phyloP scores from a whole-genome alignment of 352 stramenopile genomes.

The Peronospora farinosa region DNA sequence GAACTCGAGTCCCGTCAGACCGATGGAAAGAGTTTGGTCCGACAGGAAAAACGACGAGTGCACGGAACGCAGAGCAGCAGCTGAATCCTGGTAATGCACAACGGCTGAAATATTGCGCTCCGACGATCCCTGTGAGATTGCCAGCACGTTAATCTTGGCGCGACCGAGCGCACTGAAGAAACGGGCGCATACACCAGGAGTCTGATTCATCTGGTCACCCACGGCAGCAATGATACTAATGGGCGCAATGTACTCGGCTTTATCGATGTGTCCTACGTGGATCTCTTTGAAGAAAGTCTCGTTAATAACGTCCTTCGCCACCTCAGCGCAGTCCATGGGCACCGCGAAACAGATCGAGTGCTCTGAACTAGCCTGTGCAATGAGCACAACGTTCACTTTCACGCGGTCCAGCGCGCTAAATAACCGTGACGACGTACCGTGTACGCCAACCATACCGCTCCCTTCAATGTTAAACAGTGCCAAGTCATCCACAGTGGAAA shows the following conservation, averaged over 20 bases:
- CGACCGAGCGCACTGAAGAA: constrained; percentile 92
- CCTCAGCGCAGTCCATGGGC: constrained; percentile 55
- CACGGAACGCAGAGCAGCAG: constrained; percentile 87
- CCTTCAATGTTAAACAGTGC: constrained; percentile 95
- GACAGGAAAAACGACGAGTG: constrained; percentile 94
- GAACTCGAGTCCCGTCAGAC: constrained; percentile 83
- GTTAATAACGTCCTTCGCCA: constrained; percentile 69
- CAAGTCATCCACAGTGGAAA: constrained; percentile 92
- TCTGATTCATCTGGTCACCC: constrained; percentile 92
- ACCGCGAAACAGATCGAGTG: constrained; percentile 95
- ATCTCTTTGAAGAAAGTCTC: constrained; percentile 87
- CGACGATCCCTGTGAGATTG: constrained; percentile 91
- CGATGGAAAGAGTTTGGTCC: constrained; percentile 89
- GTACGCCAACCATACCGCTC: constrained; percentile 91
- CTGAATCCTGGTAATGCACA: constrained; percentile 84
- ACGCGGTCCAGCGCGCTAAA: constrained; percentile 89
- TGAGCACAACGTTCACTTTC: constrained; percentile 92
- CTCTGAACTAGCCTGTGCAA: constrained; percentile 92
- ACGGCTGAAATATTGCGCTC: constrained; percentile 95
- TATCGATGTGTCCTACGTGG: constrained; percentile 76
- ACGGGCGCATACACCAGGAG: constrained; percentile 86
- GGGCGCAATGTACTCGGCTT: constrained; percentile 76
- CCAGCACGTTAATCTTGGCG: constrained; percentile 92
- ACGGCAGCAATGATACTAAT: constrained; percentile 94
- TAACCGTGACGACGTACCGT: constrained; percentile 88